Evolutionary conservation across 2,329 filamentous ascomycete genomes (phyloP).

Genomic region (Pseudogymnoascus sp.): DNA sequence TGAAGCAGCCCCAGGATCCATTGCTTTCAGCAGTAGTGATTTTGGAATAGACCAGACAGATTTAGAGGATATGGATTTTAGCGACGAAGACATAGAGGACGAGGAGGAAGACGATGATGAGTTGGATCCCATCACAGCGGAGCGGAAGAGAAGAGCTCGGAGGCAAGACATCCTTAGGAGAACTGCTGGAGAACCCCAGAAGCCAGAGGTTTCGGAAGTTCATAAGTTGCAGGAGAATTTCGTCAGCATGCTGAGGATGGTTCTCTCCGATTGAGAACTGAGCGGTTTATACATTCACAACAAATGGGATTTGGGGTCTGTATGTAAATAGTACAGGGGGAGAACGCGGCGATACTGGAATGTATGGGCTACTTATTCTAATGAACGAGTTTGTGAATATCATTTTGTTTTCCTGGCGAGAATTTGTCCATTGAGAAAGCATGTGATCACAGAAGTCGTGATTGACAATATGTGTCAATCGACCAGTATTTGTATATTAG

Average conservation of each 20-base stretch:
- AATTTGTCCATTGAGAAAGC: not conserved
- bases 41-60: conserved; percentile 87
- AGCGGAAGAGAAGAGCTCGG: conserved; percentile 69
- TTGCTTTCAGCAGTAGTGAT: conserved; percentile 67
- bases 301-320: not conserved
- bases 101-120: conserved; percentile 70
- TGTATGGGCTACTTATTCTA: not conserved
- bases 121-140: conserved; percentile 78
- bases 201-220: conserved; percentile 72
- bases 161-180: conserved; percentile 73
- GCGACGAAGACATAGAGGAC: conserved; percentile 60
- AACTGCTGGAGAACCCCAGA: conserved; percentile 74
- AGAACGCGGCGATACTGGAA: not conserved
- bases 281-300: conserved; percentile 10
- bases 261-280: conserved; percentile 59
- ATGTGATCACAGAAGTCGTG: not conserved
- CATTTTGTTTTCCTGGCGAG: not conserved
- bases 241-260: conserved; percentile 70
- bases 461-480: not conserved
- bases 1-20: conserved; percentile 40
- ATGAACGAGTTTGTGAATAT: not conserved
- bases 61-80: conserved; percentile 76
- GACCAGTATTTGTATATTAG: not conserved
- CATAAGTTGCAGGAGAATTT: conserved; percentile 75
- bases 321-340: not conserved